Evolutionary conservation across 306 rosid genomes (phyloP), one percentile per base, ranked within the genome.

Genomic region (Quercus gilva): DNA sequence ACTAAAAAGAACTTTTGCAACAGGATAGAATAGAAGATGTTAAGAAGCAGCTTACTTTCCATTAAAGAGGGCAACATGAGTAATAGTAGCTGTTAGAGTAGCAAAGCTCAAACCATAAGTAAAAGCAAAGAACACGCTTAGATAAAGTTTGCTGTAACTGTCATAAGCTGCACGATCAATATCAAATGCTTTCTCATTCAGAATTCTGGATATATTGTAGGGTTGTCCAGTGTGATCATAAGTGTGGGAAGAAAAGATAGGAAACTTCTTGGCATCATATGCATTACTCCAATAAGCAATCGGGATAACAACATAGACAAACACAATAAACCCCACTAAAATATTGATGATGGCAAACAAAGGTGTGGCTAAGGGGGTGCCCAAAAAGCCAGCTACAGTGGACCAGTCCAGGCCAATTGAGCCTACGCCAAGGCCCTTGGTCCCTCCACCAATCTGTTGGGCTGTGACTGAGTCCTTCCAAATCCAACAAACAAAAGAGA

Each of bases 361-460:
- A 6, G 99, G 98, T 3, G 74, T 63, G 55, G 97, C 91, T 71
- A 95, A 73, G 58, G 99, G 99, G 68, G 91, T 91, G 11, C 87
- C 87, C 29, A 90, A 71, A 84, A 92, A 95, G 45, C 91, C 81
- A 10, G 89, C 94, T 72, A 90, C 91, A 0, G 98, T 87, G 53
- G 90, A 87, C 99, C 99, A 95, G 28, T 95, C 99, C 0, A 95
- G 33, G 69, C 87, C 85, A 20, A 95, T 89, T 1, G 99, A 88
- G 35, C 95, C 94, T 11, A 95, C 52, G n/a, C 99, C 99, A 3
- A 95, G 91, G 55, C 99, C 99, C 0, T 23, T 13, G 35, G 60
- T 21, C 14, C 99, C 99, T 1, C 97, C 91, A 68, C 99, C 98
- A 23, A 92, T 83, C 81, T 92, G 98, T 8, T 95, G 99, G 23